Evolutionary conservation across 2,329 filamentous ascomycete species (phyloP), one percentile per base, ranked within the genome.

Genomic region (Claviceps citrina): DNA sequence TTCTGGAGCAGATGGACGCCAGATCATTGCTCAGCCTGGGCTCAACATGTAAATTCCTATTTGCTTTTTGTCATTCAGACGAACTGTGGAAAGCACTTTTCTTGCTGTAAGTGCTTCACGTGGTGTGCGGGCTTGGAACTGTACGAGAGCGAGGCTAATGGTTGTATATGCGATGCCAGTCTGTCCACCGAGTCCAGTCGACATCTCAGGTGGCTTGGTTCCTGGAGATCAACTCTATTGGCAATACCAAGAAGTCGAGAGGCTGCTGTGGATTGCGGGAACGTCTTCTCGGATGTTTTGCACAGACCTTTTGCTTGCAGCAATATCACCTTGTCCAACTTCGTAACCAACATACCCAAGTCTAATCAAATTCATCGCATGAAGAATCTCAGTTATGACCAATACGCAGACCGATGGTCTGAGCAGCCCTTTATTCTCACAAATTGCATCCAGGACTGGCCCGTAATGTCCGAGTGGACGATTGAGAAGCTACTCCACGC

Each of bases 251-350:
- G 53, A 16, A 57, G 60, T 12, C 63, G 68, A 42, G 66, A 72
- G 36, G 68, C 75, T 28, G 65, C 61, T 10, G 64, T 93, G 27
- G 71, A 81, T 49, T 94, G 87, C 61, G 70, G 70, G 38, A 75
- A 78, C 51, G 76, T 96, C 38, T 96, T 84, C 59, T 95, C 89
- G 12, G 89, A 98, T 59, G 78, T 83, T 7, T 69, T 96, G 19
- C 84, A 95, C 59, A 76, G 87, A 8, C 89, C 89, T 0, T 96
- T 93, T 57, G 80, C 84, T 49, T 96, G 89, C 63, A 81, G 84
- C 34, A 76, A 93, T 54, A 77, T 86, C 22, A 61, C 71, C 2
- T 62, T 93, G 31, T 57, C 64, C 6, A 71, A 73, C 2, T 94
- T 80, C 56, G 70, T 76, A 7, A 66, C 67, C 19, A 73, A 72